These are phyloP conservation scores for Rhazya stricta DNA, from an alignment of 257 asterid genomes.

Conservation along the genomic window DNA sequence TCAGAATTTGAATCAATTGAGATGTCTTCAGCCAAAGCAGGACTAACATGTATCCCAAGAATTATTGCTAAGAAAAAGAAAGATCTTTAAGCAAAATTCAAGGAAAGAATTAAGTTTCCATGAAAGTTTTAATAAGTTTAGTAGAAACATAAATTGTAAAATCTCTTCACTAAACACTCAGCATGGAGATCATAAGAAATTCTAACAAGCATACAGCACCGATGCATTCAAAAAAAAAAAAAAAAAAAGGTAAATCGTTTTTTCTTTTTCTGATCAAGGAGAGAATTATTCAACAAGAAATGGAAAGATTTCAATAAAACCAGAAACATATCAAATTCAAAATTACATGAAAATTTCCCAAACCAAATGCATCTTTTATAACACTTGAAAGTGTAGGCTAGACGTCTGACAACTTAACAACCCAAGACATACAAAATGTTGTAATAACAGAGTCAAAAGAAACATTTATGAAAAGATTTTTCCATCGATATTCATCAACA, in stretches of 20 bases:
- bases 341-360: neutral
- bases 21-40: conserved; percentile 65
- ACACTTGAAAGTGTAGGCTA: neutral
- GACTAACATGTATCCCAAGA: conserved; percentile 47
- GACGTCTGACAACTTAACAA: neutral
- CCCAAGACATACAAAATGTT: neutral
- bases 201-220: neutral
- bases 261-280: neutral
- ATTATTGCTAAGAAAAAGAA: conserved; percentile 44
- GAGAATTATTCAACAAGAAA: neutral
- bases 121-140: neutral
- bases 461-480: neutral
- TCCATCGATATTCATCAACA: neutral
- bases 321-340: neutral
- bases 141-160: neutral
- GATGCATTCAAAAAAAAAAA: neutral
- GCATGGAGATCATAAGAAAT: neutral
- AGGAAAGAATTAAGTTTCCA: neutral
- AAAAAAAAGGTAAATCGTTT: no score
- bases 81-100: conserved; percentile 3
- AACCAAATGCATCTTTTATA: neutral
- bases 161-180: neutral
- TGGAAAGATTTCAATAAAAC: neutral
- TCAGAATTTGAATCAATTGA: conserved; percentile 38
- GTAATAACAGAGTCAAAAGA: neutral